Evolutionary conservation across 495 filamentous ascomycete genomes (phyloP), one percentile per base, ranked within the genome.

Genomic region (Aspergillus nanangensis): DNA sequence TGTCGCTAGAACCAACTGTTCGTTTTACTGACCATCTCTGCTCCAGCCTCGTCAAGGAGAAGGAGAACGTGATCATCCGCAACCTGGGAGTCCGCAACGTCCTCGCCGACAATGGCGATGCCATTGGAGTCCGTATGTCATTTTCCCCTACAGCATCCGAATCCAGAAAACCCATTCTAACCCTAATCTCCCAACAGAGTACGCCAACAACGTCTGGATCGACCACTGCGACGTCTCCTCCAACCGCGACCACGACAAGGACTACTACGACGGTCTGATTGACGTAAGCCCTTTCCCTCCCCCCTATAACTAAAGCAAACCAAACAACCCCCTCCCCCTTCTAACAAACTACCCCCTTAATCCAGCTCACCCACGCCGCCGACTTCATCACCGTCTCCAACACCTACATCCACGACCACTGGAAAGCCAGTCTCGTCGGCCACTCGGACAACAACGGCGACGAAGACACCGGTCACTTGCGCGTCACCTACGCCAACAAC

Each of bases 261-360:
- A 86, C 63, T 81, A 79, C 57, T 85, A 85, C 57, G 83, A 86
- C 51, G 83, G 83, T 0, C 69, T 86, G 0, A 58, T 85, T 25
- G 83, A 86, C 55, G 62, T 84, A 45, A 72, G 62, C 19, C 19
- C 19, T 8, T 0, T 34, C 41, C 20, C 2, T 13, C 22, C 9
- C 8, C 3, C 13, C 7, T 1, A 44, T 9, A 7, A 21, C 4
- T 5, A 19, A 11, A 2, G 44, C 20, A 8, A 24, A 20, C 33
- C 22, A n/a, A n/a, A n/a, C n/a, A n/a, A n/a, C n/a, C n/a, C n/a
- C n/a, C n/a, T n/a, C n/a, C n/a, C n/a, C n/a, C n/a, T 10, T 10
- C 38, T 40, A 50, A 44, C 34, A 48, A 21, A 33, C 19, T 17
- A 38, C 37, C 4, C 17, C 15, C 5, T 10, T 21, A 11, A 19